phyloP scores from a whole-genome alignment of 495 filamentous ascomycete species.

The Talaromyces nanjingensis region DNA sequence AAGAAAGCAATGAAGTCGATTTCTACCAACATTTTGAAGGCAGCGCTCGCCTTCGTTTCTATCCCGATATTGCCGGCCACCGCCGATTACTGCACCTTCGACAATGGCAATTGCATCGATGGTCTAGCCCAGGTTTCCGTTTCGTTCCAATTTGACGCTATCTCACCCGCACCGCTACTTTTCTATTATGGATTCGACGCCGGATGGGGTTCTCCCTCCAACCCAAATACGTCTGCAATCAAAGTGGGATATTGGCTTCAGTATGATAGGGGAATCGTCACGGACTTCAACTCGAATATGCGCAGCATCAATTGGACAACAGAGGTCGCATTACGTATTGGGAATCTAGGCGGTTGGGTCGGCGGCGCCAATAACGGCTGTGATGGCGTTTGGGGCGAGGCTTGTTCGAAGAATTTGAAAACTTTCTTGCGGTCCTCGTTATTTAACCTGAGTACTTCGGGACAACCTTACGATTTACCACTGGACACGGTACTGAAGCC shows the following conservation, averaged over 20 bases:
- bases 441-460: conserved; percentile 22
- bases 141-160: conserved; percentile 28
- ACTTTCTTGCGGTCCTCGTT: conserved; percentile 20
- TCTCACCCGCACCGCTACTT: conserved; percentile 30
- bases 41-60: background rate
- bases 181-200: conserved; percentile 38
- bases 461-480: conserved; percentile 24
- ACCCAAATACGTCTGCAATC: conserved; percentile 32
- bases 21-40: background rate
- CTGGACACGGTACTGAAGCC: conserved; percentile 25
- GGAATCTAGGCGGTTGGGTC: conserved; percentile 33
- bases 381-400: conserved; percentile 33
- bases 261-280: conserved; percentile 19
- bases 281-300: conserved; percentile 21
- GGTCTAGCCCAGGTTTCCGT: conserved; percentile 36
- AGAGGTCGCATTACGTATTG: conserved; percentile 34
- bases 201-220: conserved; percentile 15
- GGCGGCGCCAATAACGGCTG: conserved; percentile 33
- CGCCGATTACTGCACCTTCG: conserved; percentile 31
- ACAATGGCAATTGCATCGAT: conserved; percentile 34
- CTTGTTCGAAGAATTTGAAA: conserved; percentile 31
- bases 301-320: conserved; percentile 33
- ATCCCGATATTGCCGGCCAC: background rate
- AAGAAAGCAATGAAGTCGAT: background rate
- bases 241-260: conserved; percentile 37